Base-by-base conservation (phyloP, 164 flowering plant genomes). In the Vitis amurensis region DNA sequence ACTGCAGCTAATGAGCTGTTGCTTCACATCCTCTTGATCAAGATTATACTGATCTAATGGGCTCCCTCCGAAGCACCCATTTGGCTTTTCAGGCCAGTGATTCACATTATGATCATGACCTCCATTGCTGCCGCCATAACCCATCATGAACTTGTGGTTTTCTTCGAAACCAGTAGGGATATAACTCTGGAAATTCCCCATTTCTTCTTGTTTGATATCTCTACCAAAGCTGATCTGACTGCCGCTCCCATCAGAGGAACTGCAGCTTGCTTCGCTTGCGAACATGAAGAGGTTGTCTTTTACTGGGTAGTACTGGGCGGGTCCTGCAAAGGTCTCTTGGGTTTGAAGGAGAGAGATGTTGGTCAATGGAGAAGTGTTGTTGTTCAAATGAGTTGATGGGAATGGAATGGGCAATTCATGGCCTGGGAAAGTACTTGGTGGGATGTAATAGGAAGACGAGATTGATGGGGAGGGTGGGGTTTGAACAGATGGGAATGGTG, bases 151-250 rank as follows among this genome's bases (percentile, higher is more conserved):
- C 9, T 69, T 77, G 2, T 77, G 68, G 16, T 69, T 48, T 57
- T 75, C 64, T 55, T 72, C 72, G 27, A 4, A 19, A 17, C 68
- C 73, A 64, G 66, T 64, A 9, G 65, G 14, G 37, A 47, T 15
- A 57, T 57, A 76, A 58, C 77, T 61, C 62, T 72, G 78, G 44
- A 68, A 66, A 47, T 65, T 50, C 59, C 47, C 66, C 37, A 66
- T 64, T 4, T 72, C 71, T 67, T 74, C 82, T 72, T 78, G 80
- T 50, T 80, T 77, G 67, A 81, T 63, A 51, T 76, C 70, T 62
- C 71, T 68, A 3, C 72, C 73, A 37, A 71, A 61, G 69, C 68
- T 76, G 50, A 78, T 79, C 71, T 78, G 79, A 55, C 61, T 71
- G 48, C 71, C 62, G 44, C 78, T 76, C 14, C 78, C 78, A 58